Evolutionary conservation across 2,329 filamentous ascomycete genomes (phyloP), one percentile per base, ranked within the genome.

Genomic region (Pyricularia grisea): DNA sequence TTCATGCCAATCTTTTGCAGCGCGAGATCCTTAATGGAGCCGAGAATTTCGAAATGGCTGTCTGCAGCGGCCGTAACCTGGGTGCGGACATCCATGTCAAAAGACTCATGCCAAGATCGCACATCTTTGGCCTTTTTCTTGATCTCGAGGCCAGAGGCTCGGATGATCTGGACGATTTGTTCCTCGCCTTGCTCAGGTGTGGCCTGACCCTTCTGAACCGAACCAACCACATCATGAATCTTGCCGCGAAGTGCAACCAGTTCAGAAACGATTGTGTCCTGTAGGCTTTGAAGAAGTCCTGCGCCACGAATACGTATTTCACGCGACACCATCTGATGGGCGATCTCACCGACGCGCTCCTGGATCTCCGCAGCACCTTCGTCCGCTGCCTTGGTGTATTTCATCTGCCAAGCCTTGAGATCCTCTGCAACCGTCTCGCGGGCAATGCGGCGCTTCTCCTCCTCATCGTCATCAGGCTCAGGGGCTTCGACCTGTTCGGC

Each of bases 1-100:
- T 87, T 88, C 88, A 96, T 94, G 69, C 94, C 94, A 68, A 97
- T 93, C 77, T 96, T 92, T 77, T 97, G 92, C 42, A 97, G 84
- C 6, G 93, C 92, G 50, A 97, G 84, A 74, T 94, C 91, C 61
- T 92, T 88, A 70, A 95, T 94, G 75, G 88, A 87, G 72, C 94
- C 91, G 36, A 97, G 86, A 20, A 96, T 92, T 75, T 90, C 86
- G 68, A 97, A 88, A 65, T 94, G 94, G 60, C 90, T 90, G 73
- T 92, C 85, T n/a, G 93, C 88, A 10, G 92, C 91, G 65, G 87
- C 85, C 69, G 87, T 85, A 69, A 97, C 88, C 12, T 91, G 86
- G 9, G 83, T 81, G 71, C 90, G 83, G 4, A 93, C 87, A 73
- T 93, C 88, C 30, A 84, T 78, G 70, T 94, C 89, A 75, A 91